phyloP scores from a whole-genome alignment of 345 rosid genomes.

The Eucalyptus camaldulensis region DNA sequence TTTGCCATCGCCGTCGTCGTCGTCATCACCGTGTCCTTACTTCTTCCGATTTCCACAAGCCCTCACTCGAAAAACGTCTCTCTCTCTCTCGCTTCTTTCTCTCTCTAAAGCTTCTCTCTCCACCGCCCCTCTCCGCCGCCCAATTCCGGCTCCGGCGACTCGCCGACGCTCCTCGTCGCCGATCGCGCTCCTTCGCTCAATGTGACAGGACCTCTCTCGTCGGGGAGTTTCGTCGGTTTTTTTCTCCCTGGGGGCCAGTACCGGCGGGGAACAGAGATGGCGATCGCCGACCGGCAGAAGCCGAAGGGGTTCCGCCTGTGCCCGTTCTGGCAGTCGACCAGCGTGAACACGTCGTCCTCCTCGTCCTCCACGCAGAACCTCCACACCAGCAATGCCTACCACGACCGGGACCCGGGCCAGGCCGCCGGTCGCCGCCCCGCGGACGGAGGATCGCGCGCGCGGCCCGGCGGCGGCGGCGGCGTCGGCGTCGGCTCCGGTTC shows the following conservation, averaged over 20 bases:
- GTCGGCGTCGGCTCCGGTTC: too few species aligned
- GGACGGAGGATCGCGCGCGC: conserved; percentile 5
- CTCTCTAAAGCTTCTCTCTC: not conserved
- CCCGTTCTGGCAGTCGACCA: conserved; percentile 57
- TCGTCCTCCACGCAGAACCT: conserved; percentile 50
- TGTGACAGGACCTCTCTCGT: not conserved
- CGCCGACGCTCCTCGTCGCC: not conserved
- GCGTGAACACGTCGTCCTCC: conserved; percentile 24
- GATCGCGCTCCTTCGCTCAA: not conserved
- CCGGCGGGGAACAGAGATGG: conserved; percentile 18
- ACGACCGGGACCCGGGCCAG: not conserved
- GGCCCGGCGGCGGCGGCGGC: not conserved
- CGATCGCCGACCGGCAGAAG: conserved; percentile 31
- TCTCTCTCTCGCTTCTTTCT: not conserved
- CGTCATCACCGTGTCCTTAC: too few species aligned
- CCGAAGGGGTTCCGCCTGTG: conserved; percentile 55
- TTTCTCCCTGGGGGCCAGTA: not conserved
- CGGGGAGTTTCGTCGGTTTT: not conserved
- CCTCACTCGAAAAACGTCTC: not conserved
- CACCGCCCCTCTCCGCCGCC: not conserved
- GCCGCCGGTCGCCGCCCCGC: not conserved
- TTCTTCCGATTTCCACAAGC: not conserved
- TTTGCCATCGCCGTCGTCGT: not conserved
- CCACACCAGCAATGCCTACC: conserved; percentile 6
- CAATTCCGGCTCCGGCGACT: not conserved